These are phyloP conservation scores for Beverwykella pulmonaria DNA, from an alignment of 495 filamentous ascomycete species.

Conservation along the genomic window DNA sequence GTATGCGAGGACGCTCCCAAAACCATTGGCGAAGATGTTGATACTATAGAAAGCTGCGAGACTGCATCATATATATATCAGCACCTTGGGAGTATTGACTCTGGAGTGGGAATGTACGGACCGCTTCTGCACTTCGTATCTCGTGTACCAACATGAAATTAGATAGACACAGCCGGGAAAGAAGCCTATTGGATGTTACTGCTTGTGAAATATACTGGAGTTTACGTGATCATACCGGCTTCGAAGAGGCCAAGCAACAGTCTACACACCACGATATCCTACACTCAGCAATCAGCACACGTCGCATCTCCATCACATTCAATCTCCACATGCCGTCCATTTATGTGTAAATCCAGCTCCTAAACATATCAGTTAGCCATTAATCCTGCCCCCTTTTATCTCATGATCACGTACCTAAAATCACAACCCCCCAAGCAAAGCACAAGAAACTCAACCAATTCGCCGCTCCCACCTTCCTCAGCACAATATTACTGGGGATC, in stretches of 20 bases:
- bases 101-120: not conserved
- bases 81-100: not conserved
- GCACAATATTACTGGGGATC: conserved; percentile 56
- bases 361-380: no score
- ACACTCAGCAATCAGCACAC: not conserved
- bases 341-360: conserved; percentile 55
- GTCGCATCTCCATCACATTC: no score
- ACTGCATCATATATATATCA: conserved; percentile 15
- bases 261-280: conserved; percentile 54
- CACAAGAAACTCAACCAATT: conserved; percentile 58
- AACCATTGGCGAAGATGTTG: conserved; percentile 62
- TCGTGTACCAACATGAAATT: conserved; percentile 64
- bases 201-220: not conserved
- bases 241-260: conserved; percentile 63
- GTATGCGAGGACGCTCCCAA: conserved; percentile 64
- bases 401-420: conserved; percentile 31
- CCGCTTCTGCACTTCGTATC: conserved; percentile 44
- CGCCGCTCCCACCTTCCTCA: conserved; percentile 62
- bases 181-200: conserved; percentile 25
- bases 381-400: no score
- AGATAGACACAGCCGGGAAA: conserved; percentile 62
- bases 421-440: conserved; percentile 51
- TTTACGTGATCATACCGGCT: conserved; percentile 14
- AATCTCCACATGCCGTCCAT: conserved; percentile 44
- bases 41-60: conserved; percentile 65